A percentile compares a stretch with the other conserved stretches of the same genome.
phyloP scores from a whole-genome alignment of 805 yeast species.

The Nakazawaea anatomiae region DNA sequence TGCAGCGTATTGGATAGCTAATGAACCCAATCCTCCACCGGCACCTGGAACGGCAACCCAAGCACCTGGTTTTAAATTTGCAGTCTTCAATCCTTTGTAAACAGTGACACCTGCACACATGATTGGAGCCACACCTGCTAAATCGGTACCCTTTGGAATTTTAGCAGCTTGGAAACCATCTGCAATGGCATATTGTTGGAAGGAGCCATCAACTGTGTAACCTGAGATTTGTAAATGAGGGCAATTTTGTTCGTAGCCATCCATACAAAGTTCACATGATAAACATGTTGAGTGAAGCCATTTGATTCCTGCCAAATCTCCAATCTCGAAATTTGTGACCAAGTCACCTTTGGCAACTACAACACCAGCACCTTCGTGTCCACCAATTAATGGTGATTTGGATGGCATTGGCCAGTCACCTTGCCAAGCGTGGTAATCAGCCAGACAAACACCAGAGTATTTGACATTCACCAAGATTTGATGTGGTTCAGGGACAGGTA shows the following conservation, averaged over 20 bases:
- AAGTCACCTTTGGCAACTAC: slow-evolving; percentile 71
- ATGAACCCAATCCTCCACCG: not conserved
- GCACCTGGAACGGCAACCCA: not conserved
- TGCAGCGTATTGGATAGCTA: not conserved
- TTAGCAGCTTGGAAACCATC: not conserved
- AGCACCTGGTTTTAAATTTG: not conserved
- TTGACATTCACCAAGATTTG: slow-evolving; percentile 76
- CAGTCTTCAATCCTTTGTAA: not conserved
- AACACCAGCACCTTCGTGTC: slow-evolving; percentile 87
- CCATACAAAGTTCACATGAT: slow-evolving; percentile 59
- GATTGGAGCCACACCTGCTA: not conserved
- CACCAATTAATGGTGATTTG: slow-evolving; percentile 75
- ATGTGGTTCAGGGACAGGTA: slow-evolving; percentile 71
- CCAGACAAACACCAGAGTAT: slow-evolving; percentile 61
- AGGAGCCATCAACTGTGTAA: not conserved
- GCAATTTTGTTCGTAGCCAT: not conserved
- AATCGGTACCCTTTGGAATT: not conserved
- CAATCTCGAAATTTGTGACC: slow-evolving; percentile 66
- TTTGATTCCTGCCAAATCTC: slow-evolving; percentile 79
- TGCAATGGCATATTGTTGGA: not conserved
- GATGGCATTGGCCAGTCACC: slow-evolving; percentile 16
- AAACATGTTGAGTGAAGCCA: slow-evolving; percentile 79
- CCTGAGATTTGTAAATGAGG: slow-evolving; percentile 20
- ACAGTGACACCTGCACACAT: not conserved
- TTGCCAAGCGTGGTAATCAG: not conserved